Evolutionary conservation across 345 rosid species (phyloP).

Genomic region (Melastoma malabathricum): DNA sequence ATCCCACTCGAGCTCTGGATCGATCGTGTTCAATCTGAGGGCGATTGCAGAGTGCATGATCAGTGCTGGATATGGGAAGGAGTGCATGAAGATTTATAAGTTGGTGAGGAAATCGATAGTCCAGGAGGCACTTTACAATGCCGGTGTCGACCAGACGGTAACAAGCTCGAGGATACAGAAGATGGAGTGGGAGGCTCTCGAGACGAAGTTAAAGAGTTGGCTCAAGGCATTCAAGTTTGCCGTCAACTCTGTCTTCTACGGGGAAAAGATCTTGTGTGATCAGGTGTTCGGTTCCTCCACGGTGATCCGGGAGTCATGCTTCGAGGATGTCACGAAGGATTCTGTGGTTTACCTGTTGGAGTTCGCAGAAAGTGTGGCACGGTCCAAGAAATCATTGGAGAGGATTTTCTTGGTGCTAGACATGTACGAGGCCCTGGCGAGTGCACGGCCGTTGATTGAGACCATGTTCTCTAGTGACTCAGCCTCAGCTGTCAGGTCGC

Average conservation of each 20-base stretch:
- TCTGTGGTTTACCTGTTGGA: conserved; percentile 43
- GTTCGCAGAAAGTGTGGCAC: conserved; percentile 54
- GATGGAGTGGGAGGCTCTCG: conserved; percentile 47
- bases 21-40: conserved; percentile 36
- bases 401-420: conserved; percentile 58
- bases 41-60: conserved; percentile 63
- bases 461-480: conserved; percentile 35
- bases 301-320: conserved; percentile 40
- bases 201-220: conserved; percentile 51
- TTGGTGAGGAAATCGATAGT: conserved; percentile 40
- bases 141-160: conserved; percentile 35
- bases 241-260: conserved; percentile 37
- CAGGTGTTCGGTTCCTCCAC: conserved; percentile 40
- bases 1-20: too few relatives aligned
- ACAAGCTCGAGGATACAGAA: conserved; percentile 27
- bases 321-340: conserved; percentile 36
- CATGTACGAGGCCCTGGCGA: conserved; percentile 39
- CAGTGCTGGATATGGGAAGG: conserved; percentile 43
- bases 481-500: conserved; percentile 24
- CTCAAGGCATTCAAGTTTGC: conserved; percentile 29
- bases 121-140: conserved; percentile 30
- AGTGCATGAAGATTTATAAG: conserved; percentile 43
- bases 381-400: conserved; percentile 54
- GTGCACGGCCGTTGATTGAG: conserved; percentile 37
- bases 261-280: conserved; percentile 61